A percentile compares a stretch with the other conserved stretches of the same genome.
These are phyloP conservation scores for Geoglossum glabrum DNA, from an alignment of 495 filamentous ascomycete species.

Conservation along the genomic window DNA sequence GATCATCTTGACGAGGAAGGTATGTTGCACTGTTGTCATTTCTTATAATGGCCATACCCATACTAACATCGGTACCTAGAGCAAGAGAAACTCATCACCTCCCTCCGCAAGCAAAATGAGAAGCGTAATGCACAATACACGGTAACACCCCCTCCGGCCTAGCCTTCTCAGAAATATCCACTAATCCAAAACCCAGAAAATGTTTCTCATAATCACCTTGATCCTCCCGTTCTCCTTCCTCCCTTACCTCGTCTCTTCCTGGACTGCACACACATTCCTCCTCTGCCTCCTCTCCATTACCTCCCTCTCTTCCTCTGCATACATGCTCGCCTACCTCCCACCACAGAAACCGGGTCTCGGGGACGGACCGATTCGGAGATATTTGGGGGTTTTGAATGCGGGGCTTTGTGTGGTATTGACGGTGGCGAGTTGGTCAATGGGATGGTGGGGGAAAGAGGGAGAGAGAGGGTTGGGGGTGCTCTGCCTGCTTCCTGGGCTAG, in stretches of 20 bases:
- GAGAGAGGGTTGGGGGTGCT: not conserved
- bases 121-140: slow-evolving; percentile 37
- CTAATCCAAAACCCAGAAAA: not conserved
- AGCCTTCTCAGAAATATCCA: not conserved
- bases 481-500: not conserved
- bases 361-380: slow-evolving; percentile 3
- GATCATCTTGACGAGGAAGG: slow-evolving; percentile 46
- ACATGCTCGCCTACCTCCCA: slow-evolving; percentile 22
- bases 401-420: not conserved
- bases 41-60: slow-evolving; percentile 42
- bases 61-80: slow-evolving; percentile 36
- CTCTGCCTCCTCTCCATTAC: slow-evolving; percentile 25
- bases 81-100: slow-evolving; percentile 47
- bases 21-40: slow-evolving; percentile 10
- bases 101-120: slow-evolving; percentile 35
- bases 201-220: not conserved
- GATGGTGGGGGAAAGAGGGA: not conserved
- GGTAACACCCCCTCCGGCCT: slow-evolving; percentile 14
- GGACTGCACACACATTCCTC: not conserved
- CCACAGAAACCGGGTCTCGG: slow-evolving; percentile 10
- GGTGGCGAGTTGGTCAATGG: not conserved
- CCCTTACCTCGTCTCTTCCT: not conserved
- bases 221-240: not conserved
- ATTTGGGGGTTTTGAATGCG: not conserved
- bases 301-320: slow-evolving; percentile 40